Conservation (phyloP, 2,329 filamentous ascomycete genomes). For the Phyllosticta citriasiana region DNA sequence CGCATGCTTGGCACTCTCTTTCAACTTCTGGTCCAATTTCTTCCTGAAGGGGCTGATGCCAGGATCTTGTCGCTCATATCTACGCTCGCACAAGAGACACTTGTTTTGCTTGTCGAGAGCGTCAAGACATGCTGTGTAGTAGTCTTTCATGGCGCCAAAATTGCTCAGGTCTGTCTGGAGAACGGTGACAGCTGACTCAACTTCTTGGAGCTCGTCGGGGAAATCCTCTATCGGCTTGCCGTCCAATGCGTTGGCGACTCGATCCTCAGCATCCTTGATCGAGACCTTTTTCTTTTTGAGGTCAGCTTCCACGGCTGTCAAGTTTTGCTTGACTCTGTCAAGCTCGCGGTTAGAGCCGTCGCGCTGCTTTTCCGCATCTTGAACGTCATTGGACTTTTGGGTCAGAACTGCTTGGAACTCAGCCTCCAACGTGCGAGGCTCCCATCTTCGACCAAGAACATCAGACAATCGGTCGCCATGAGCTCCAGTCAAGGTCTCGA, state of each 20-base stretch:
- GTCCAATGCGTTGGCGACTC: constrained; percentile 37
- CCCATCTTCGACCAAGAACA: constrained; percentile 58
- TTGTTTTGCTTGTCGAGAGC: constrained; percentile 57
- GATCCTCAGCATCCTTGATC: constrained; percentile 49
- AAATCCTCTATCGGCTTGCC: constrained; percentile 32
- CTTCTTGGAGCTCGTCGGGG: constrained; percentile 41
- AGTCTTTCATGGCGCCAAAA: constrained; percentile 58
- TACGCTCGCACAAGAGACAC: constrained; percentile 66
- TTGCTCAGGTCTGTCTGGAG: constrained; percentile 56
- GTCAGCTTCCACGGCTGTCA: constrained; percentile 56
- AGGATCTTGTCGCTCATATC: constrained; percentile 48
- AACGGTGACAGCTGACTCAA: constrained; percentile 42
- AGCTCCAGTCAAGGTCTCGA: constrained; percentile 67
- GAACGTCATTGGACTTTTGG: constrained; percentile 47
- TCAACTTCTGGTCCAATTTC: constrained; percentile 40
- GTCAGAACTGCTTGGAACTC: constrained; percentile 57
- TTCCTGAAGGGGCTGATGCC: constrained; percentile 55
- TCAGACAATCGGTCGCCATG: constrained; percentile 61
- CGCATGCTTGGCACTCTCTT: background rate
- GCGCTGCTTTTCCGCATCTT: constrained; percentile 57
- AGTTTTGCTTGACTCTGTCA: constrained; percentile 63
- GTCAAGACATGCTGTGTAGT: constrained; percentile 59
- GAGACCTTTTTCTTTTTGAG: constrained; percentile 56
- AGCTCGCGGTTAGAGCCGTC: constrained; percentile 63
- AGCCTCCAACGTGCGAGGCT: constrained; percentile 56